Conservation (phyloP, 2,329 filamentous ascomycete species). For the Botrytis hyacinthi region DNA sequence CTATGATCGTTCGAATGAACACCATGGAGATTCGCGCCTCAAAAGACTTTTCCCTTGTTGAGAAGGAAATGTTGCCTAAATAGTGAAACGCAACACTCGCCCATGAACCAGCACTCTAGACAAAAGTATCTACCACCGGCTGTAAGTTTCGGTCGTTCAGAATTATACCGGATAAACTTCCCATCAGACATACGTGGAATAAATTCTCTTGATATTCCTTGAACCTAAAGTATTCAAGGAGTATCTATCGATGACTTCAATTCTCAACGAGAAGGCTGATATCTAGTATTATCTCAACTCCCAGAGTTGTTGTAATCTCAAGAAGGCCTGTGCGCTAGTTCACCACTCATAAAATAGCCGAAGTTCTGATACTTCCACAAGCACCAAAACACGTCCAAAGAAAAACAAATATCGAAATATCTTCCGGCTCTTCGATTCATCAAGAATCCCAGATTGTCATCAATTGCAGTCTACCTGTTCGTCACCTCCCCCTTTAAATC, state of each 20-base stretch:
- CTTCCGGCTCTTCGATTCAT: neutral
- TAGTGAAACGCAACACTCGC: neutral
- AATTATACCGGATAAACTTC: neutral
- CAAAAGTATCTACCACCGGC: neutral
- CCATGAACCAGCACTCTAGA: neutral
- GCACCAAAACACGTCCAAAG: neutral
- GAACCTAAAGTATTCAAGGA: neutral
- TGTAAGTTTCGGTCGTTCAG: too few species aligned
- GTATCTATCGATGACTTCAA: neutral
- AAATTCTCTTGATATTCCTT: neutral
- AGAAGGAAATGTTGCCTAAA: neutral
- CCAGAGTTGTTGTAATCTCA: neutral
- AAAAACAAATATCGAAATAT: neutral
- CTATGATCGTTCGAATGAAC: neutral
- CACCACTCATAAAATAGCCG: neutral
- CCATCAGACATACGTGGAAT: neutral
- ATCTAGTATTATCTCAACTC: neutral
- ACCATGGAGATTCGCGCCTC: neutral
- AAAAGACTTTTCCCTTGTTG: neutral
- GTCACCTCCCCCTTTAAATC: neutral
- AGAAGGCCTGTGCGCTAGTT: neutral
- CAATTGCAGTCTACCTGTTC: neutral
- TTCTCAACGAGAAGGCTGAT: neutral
- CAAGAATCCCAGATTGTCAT: neutral
- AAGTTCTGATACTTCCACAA: neutral